Conservation (phyloP, 225 moss, liverwort and hornwort species). For the Antitrichia curtipendula region DNA sequence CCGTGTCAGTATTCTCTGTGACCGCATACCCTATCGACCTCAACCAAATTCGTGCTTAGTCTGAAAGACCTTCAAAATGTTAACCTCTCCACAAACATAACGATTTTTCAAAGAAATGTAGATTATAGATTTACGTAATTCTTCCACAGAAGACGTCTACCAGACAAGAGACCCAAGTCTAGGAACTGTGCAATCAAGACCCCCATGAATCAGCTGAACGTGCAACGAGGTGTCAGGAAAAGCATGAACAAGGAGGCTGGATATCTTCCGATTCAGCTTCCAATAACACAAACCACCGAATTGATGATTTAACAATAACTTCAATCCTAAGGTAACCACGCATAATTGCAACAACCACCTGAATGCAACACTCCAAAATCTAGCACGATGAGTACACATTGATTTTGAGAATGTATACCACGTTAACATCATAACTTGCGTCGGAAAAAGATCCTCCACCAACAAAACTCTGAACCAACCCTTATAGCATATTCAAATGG, state of each 20-base stretch:
- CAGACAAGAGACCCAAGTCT: not conserved
- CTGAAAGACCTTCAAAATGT: not conserved
- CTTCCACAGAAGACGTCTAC: not conserved
- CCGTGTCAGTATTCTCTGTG: not conserved
- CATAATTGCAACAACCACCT: not conserved
- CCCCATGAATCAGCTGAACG: not conserved
- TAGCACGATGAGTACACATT: not conserved
- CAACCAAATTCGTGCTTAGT: not conserved
- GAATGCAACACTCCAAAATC: not conserved
- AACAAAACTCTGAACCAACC: not conserved
- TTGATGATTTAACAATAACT: not conserved
- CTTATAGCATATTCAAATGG: not conserved
- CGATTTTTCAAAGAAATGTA: not conserved
- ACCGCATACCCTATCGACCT: not conserved
- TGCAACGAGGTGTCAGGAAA: not conserved
- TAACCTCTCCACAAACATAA: not conserved
- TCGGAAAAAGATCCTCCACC: not conserved
- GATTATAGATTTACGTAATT: not conserved
- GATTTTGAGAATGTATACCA: not conserved
- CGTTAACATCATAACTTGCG: not conserved
- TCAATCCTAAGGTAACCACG: not conserved
- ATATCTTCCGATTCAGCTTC: not conserved
- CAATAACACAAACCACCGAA: not conserved
- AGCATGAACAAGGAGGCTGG: not conserved
- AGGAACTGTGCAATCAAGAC: not conserved